Evolutionary conservation across 2,329 filamentous ascomycete species (phyloP), one percentile per base, ranked within the genome.

Genomic region (Madurella mycetomatis): DNA sequence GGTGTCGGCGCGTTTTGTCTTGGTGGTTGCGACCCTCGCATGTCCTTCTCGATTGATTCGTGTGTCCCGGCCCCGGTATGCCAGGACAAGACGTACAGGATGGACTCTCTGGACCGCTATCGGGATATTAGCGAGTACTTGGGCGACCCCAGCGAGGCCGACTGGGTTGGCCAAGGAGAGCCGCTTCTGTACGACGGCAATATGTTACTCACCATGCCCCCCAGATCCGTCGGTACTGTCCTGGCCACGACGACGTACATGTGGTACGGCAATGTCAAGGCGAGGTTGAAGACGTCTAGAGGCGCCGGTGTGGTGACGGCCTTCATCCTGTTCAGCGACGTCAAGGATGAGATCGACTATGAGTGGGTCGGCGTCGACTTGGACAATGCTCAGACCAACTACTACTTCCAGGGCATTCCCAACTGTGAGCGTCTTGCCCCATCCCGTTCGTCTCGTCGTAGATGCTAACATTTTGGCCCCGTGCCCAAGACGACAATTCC

Each of bases 331-430:
- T 84, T 96, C 72, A 92, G 88, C 37, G 92, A 97, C 66, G 88
- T 95, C 67, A 95, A 96, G 79, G 94, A 99, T 67, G 94, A 99
- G 73, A 96, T 99, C 66, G 94, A 99, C 75, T 97, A 90, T 69
- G 94, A 99, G 71, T 97, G 88, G 70, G 82, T 99, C 51, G 94
- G 94, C 61, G 81, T 81, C 43, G 89, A 96, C 66, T 77, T 95
- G 58, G 67, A 77, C 45, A 82, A 80, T 59, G 89, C 87, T 16
- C 92, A 99, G 76, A 94, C 91, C 69, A 99, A 99, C 76, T 99
- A 85, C 78, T 99, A 96, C 75, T 96, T 87, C 75, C 92, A 96
- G 75, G 94, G 94, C 67, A 86, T 96, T 60, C 86, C 90, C 40
- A 80, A 92, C 70, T 97, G 90, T 95, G 78, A 77, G 89, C 16